These are phyloP conservation scores for Serpula lacrymans DNA, from an alignment of 768 basidiomycete genomes.

Conservation along the genomic window DNA sequence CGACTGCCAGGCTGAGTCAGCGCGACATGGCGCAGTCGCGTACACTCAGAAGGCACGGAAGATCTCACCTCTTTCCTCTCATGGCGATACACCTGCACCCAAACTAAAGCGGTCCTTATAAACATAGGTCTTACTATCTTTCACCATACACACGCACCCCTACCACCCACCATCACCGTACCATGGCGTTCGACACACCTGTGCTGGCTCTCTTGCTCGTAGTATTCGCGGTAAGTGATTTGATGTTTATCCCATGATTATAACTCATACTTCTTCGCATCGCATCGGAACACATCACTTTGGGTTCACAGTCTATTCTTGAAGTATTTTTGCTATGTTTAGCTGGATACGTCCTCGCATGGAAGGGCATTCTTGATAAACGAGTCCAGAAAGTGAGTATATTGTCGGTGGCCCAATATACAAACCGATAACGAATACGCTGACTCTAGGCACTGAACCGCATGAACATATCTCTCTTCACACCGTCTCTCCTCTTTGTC, in stretches of 20 bases:
- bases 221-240: slow-evolving; percentile 23
- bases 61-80: too few species aligned
- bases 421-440: background rate
- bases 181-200: slow-evolving; percentile 1
- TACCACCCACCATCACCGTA: too few species aligned
- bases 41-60: too few species aligned
- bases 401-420: background rate
- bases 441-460: slow-evolving; percentile 63
- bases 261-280: background rate
- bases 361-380: slow-evolving; percentile 81
- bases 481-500: slow-evolving; percentile 83
- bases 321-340: slow-evolving; percentile 86
- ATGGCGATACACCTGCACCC: too few species aligned
- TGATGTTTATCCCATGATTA: background rate
- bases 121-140: too few species aligned
- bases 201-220: slow-evolving; percentile 19
- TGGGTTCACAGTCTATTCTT: slow-evolving; percentile 66
- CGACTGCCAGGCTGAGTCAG: too few species aligned
- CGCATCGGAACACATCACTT: background rate
- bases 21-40: too few species aligned
- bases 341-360: slow-evolving; percentile 79
- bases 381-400: slow-evolving; percentile 75
- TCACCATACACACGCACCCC: too few species aligned
- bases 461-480: slow-evolving; percentile 87
- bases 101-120: too few species aligned